Percentiles rank a stretch among this genome's conserved stretches.
phyloP scores from a whole-genome alignment of 805 yeast species.

The Kodamaea sagamina region DNA sequence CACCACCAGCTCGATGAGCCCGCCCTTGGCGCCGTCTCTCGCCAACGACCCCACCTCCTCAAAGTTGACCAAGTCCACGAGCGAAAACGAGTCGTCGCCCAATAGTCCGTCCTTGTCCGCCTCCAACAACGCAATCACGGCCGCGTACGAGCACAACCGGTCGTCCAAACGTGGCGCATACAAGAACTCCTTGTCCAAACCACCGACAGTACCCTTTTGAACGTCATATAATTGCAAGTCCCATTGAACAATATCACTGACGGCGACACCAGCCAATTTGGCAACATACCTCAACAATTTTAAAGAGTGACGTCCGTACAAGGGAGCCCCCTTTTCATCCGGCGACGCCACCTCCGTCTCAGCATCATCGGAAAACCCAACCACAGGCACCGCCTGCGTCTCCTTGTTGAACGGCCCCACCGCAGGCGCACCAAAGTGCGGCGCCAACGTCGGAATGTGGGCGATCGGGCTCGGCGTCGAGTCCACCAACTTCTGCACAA shows the following conservation, averaged over 20 bases:
- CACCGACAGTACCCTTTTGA: slow-evolving; percentile 78
- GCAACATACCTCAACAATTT: slow-evolving; percentile 70
- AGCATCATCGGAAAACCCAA: slow-evolving; percentile 50
- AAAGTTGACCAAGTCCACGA: slow-evolving; percentile 71
- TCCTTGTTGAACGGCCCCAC: slow-evolving; percentile 74
- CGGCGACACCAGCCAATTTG: slow-evolving; percentile 55
- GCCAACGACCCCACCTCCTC: slow-evolving; percentile 84
- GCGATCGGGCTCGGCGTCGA: slow-evolving; percentile 73
- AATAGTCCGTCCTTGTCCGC: slow-evolving; percentile 27
- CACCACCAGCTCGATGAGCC: slow-evolving; percentile 64
- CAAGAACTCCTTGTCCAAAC: slow-evolving; percentile 72
- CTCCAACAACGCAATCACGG: slow-evolving; percentile 57
- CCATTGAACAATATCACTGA: slow-evolving; percentile 63
- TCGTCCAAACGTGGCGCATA: slow-evolving; percentile 86
- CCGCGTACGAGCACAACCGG: slow-evolving; percentile 77
- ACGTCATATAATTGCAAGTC: slow-evolving; percentile 82
- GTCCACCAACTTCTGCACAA: slow-evolving; percentile 49
- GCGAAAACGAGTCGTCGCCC: slow-evolving; percentile 44
- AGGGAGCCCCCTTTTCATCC: slow-evolving; percentile 62
- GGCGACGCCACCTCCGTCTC: slow-evolving; percentile 46
- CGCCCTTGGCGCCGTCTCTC: slow-evolving; percentile 83
- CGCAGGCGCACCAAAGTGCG: slow-evolving; percentile 77
- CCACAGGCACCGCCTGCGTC: slow-evolving; percentile 75
- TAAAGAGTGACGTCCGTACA: slow-evolving; percentile 68
- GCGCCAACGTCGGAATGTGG: slow-evolving; percentile 81